Evolutionary conservation across 306 rosid genomes (phyloP), one percentile per base, ranked within the genome.

Genomic region (Ammopiptanthus mongolicus): DNA sequence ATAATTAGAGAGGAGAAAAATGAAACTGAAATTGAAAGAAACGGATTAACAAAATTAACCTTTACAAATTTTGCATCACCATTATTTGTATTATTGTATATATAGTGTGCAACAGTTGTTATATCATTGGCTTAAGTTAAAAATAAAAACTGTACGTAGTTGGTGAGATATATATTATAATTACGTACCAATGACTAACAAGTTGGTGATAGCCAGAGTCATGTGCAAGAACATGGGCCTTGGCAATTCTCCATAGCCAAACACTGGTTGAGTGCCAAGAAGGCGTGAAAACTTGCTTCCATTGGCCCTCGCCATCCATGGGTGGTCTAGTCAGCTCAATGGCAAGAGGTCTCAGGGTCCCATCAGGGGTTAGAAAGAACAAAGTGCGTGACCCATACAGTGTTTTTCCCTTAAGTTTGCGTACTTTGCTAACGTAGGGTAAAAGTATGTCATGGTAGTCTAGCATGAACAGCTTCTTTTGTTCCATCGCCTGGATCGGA

Each of bases 171-270:
- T n/a, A n/a, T n/a, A n/a, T n/a, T n/a, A n/a, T n/a, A n/a, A n/a
- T 58, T 15, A 39, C 39, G 3, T 83, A 93, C 97, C 98, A 94
- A 70, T 94, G 97, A 70, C 81, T 84, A 67, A 94, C 91, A 68
- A 94, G 97, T 68, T 94, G 97, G 75, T 94, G 98, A 84, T 88
- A 80, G 53, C 93, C 91, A 50, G 97, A 76, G 83, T 94, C 97
- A 73, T 94, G 96, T 28, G 97, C 91, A 80, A 90, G 86, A 66
- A 90, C 98, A 81, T 88, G 97, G 64, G 90, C 86, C 76, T 91
- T 91, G 69, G 98, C 98, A 3, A 93, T 15, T 74, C 93, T 87
- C 98, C 98, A 93, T 2, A 93, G 90, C 98, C 98, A 93, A 46
- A 85, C 65, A 33, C 53, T 71, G 1, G 97, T 90, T 63, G 97